Conservation (phyloP, 2,329 filamentous ascomycete genomes). For the Ophiocordyceps polyrhachis-furcata region DNA sequence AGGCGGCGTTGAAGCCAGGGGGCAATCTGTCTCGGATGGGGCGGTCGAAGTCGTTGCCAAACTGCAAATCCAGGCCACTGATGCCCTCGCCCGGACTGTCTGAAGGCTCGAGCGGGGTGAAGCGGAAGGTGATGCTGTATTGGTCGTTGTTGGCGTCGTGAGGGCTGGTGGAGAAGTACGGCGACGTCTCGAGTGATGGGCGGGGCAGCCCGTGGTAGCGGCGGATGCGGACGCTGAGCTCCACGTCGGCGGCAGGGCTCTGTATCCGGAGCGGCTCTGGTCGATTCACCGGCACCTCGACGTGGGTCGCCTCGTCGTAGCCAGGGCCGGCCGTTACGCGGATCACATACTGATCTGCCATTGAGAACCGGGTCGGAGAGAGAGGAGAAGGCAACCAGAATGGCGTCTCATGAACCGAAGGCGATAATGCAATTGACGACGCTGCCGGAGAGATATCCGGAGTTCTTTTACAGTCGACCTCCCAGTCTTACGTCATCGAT, state of each 20-base stretch:
- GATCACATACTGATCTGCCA: conserved; percentile 60
- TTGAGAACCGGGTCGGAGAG: not conserved
- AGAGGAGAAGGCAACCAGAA: not conserved
- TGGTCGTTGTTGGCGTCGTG: conserved; percentile 53
- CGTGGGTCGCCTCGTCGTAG: conserved; percentile 57
- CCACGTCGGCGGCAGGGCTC: conserved; percentile 42
- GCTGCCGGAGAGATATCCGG: no score
- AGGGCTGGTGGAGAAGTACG: conserved; percentile 57
- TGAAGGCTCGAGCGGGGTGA: conserved; percentile 43
- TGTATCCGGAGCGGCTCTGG: conserved; percentile 42
- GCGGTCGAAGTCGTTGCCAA: conserved; percentile 89
- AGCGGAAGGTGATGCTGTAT: conserved; percentile 67
- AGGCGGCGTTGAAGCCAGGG: conserved; percentile 67
- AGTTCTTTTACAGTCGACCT: no score
- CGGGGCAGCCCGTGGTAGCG: conserved; percentile 51
- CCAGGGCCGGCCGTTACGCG: conserved; percentile 62
- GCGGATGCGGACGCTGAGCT: conserved; percentile 57
- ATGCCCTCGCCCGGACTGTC: conserved; percentile 25
- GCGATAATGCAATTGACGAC: no score
- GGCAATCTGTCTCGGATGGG: conserved; percentile 76
- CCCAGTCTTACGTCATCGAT: no score
- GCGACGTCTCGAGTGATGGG: conserved; percentile 46
- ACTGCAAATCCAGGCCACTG: conserved; percentile 56
- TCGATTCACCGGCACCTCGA: conserved; percentile 58
- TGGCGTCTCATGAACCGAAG: not conserved